Evolutionary conservation across 208 protist species (phyloP).

Genomic region (Trichomonas tenax): DNA sequence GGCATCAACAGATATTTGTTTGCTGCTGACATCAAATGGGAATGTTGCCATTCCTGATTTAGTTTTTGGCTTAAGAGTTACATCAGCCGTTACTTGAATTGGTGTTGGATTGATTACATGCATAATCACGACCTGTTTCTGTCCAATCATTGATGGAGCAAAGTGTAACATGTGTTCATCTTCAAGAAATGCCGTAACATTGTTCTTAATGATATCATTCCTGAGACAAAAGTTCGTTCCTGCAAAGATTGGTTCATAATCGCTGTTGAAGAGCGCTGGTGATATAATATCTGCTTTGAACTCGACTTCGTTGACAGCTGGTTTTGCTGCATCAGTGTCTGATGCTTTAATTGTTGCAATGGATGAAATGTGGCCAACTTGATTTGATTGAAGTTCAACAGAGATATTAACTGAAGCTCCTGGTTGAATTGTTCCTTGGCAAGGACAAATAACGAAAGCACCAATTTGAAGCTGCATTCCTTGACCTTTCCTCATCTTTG

Average conservation of each 20-base stretch:
- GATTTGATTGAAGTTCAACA: not conserved
- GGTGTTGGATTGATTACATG: not conserved
- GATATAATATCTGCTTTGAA: not conserved
- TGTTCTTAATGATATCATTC: not conserved
- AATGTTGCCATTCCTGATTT: not conserved
- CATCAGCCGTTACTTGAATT: not conserved
- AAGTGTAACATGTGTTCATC: conserved; percentile 7
- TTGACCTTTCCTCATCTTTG: not conserved
- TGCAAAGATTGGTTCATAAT: not conserved
- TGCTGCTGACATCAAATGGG: not conserved
- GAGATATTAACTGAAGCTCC: not conserved
- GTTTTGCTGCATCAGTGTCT: not conserved
- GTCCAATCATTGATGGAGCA: not conserved
- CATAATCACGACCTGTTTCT: not conserved
- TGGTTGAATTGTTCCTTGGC: not conserved
- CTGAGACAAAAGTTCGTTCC: not conserved
- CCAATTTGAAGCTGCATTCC: not conserved
- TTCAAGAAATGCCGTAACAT: not conserved
- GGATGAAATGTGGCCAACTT: not conserved
- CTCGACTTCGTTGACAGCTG: not conserved
- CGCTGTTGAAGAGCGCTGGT: not conserved
- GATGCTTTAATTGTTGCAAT: not conserved
- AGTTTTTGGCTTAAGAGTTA: not conserved
- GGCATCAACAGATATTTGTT: not conserved
- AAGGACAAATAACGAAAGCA: not conserved